phyloP scores from a whole-genome alignment of 164 flowering plant species.

The Aristolochia californica region DNA sequence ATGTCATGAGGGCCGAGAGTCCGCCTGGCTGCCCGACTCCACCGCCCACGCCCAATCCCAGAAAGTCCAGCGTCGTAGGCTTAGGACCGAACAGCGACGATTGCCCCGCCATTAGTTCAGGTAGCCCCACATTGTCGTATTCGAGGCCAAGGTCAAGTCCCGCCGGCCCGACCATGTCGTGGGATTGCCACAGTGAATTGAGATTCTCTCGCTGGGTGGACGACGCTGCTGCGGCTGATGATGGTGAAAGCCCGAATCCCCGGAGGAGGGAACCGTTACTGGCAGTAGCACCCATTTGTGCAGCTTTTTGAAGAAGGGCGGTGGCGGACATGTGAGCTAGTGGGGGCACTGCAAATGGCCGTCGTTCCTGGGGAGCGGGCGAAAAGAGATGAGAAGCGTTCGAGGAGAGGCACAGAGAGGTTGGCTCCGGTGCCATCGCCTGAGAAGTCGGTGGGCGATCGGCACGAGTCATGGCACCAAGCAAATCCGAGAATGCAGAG shows the following conservation, averaged over 20 bases:
- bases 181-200: constrained; percentile 14
- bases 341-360: constrained; percentile 22
- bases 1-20: constrained; percentile 49
- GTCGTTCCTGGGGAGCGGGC: constrained; percentile 7
- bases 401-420: constrained; percentile 9
- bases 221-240: constrained; percentile 20
- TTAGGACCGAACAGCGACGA: constrained; percentile 30
- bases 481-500: constrained; percentile 22
- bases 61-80: constrained; percentile 55
- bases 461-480: constrained; percentile 20
- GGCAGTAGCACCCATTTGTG: constrained; percentile 57
- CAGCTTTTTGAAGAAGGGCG: constrained; percentile 68
- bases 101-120: constrained; percentile 26
- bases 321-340: constrained; percentile 67
- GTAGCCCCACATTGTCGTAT: constrained; percentile 16
- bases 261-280: constrained; percentile 46
- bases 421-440: constrained; percentile 3
- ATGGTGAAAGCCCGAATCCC: constrained; percentile 19
- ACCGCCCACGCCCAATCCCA: constrained; percentile 36
- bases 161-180: constrained; percentile 9
- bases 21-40: constrained; percentile 19
- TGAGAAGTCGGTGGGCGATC: constrained; percentile 10
- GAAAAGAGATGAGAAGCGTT: constrained; percentile 6
- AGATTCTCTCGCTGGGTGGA: constrained; percentile 8
- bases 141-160: constrained; percentile 31